Conservation (phyloP, 345 rosid species). For the Brassica napus region Da-Ae NC_063442.1:6762001-6762500, state of each 20-base stretch:
- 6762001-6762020: slow-evolving; percentile 41
- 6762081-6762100: slow-evolving; percentile 38
- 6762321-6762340: not conserved
- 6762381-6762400: not conserved
- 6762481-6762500: not conserved
- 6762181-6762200: slow-evolving; percentile 34
- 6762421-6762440: slow-evolving; percentile 1
- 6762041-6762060: slow-evolving; percentile 39
- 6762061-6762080: slow-evolving; percentile 32
- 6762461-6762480: not conserved
- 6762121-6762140: not conserved
- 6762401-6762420: slow-evolving; percentile 28
- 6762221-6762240: slow-evolving; percentile 30
- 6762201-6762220: slow-evolving; percentile 33
- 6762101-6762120: not conserved
- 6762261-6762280: slow-evolving; percentile 33
- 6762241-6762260: slow-evolving; percentile 38
- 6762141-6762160: not conserved
- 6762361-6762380: not conserved
- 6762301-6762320: not conserved
- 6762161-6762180: slow-evolving; percentile 14
- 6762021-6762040: slow-evolving; percentile 36
- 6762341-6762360: not conserved
- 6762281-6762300: slow-evolving; percentile 34
- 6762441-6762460: not conserved